Evolutionary conservation across 352 stramenopile species (phyloP), one percentile per base, ranked within the genome.

Genomic region (Phytophthora podocarpi): DNA sequence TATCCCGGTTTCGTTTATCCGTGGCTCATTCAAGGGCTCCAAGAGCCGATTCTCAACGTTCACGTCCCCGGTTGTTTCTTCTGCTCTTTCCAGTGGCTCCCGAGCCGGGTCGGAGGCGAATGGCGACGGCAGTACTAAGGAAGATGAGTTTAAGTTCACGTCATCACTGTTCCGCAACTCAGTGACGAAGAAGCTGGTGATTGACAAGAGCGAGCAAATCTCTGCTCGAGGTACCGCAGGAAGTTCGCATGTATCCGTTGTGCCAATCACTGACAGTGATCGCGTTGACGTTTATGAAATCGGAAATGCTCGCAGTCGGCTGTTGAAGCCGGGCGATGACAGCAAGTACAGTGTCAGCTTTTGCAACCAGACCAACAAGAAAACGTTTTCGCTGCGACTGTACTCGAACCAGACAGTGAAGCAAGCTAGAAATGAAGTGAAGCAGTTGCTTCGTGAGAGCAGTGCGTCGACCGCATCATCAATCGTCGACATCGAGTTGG

Each of bases 1-100:
- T 1, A 80, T 91, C 18, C 82, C 82, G 1, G 78, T 91, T 8
- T 90, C 82, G 13, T 91, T 90, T 54, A 86, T 91, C 12, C 82
- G 82, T 43, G 78, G 78, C 23, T 83, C 80, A 13, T 91, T 91
- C 51, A 91, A 90, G 75, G 80, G 82, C 4, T 81, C 80, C 0
- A 90, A 85, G 64, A 83, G 69, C 30, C 67, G 82, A 32, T 85
- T 87, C 31, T 67, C 82, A 7, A 83, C 77, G 9, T 84, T 88
- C 37, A 78, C 76, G 5, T 69, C 58, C 21, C 66, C 67, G 20
- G 13, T 55, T 0, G 41, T 72, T 7, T 64, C 62, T 12, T 61
- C 50, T 20, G 21, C 55, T 46, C 41, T 56, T 57, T 72, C 63
- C 15, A 64, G 32, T 28, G 61, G 63, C 16, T 18, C 21, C 26